Conservation (phyloP, 257 asterid species). For the Solanum stenotomum region DNA sequence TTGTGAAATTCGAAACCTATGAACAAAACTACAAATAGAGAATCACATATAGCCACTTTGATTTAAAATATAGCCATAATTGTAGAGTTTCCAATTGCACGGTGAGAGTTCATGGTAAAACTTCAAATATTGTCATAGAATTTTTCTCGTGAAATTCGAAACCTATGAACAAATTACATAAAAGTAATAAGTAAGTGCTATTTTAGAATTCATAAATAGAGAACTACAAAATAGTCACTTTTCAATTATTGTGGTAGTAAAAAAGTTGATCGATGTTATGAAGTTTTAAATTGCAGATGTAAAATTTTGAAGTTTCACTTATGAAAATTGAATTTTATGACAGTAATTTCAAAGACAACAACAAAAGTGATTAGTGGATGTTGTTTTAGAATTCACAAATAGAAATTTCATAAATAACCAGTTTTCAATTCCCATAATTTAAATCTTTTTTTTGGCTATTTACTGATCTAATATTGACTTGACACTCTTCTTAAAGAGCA, state of each 20-base stretch:
- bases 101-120: background rate
- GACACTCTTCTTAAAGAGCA: background rate
- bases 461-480: background rate
- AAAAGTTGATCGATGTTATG: background rate
- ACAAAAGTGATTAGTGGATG: background rate
- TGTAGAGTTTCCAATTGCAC: background rate
- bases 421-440: background rate
- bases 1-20: background rate
- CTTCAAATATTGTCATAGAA: accelerated
- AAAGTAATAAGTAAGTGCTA: background rate
- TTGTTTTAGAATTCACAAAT: background rate
- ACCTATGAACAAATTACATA: background rate
- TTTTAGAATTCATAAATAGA: background rate
- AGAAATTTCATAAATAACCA: background rate
- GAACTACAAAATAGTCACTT: background rate
- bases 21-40: background rate
- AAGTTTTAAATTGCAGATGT: background rate
- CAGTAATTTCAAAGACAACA: background rate
- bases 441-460: background rate
- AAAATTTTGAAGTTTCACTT: background rate
- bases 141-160: background rate
- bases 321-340: background rate
- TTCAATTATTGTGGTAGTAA: accelerated
- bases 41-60: background rate
- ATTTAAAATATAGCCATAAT: background rate